Evolutionary conservation across 2,329 filamentous ascomycete genomes (phyloP).

Genomic region (Orbilia javanica): DNA sequence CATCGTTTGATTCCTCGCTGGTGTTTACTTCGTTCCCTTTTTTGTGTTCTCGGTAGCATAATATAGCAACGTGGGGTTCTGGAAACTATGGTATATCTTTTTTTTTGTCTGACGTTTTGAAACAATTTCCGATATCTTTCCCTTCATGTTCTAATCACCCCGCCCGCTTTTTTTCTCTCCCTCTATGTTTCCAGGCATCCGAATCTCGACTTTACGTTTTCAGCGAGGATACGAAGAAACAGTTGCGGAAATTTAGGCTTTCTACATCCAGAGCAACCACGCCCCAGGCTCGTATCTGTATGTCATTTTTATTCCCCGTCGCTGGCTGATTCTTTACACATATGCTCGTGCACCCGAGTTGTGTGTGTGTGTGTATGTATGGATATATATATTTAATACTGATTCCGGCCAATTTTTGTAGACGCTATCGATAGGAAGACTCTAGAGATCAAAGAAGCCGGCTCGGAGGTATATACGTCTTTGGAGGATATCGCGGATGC

Average conservation of each 20-base stretch:
- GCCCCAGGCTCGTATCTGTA: slow-evolving; percentile 95
- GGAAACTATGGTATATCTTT: background rate
- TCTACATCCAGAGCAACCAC: slow-evolving; percentile 87
- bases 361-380: too few species aligned
- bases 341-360: too few species aligned
- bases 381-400: too few species aligned
- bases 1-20: background rate
- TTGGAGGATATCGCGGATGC: slow-evolving; percentile 87
- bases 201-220: slow-evolving; percentile 93
- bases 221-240: slow-evolving; percentile 87
- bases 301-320: slow-evolving; percentile 64
- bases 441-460: slow-evolving; percentile 87
- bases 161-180: background rate
- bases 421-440: slow-evolving; percentile 91
- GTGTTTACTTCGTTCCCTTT: background rate
- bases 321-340: too few species aligned
- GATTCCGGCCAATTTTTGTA: slow-evolving; percentile 64
- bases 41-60: background rate
- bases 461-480: slow-evolving; percentile 83
- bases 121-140: background rate
- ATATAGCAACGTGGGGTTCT: background rate
- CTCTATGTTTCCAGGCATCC: slow-evolving; percentile 70
- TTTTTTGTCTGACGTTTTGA: background rate
- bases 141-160: slow-evolving; percentile 29
- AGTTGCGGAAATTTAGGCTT: slow-evolving; percentile 93